Conservation (phyloP, 257 asterid genomes). For the Cinchona pubescens region DNA sequence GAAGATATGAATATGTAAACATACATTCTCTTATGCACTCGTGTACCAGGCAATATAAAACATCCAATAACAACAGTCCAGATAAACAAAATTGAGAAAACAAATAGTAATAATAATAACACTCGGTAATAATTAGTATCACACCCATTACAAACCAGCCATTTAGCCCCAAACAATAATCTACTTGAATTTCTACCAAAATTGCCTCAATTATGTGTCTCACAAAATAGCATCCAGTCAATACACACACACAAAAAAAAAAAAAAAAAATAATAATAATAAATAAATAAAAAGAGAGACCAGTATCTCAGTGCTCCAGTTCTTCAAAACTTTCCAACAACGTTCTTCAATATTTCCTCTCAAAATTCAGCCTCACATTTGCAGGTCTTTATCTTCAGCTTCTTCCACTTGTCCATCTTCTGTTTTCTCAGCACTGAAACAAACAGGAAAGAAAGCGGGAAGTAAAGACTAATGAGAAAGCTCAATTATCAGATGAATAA, state of each 20-base stretch:
- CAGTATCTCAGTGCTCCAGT: conserved; percentile 9
- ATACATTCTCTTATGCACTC: neutral
- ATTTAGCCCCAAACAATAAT: conserved; percentile 3
- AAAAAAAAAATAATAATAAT: neutral
- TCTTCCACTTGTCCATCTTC: conserved; percentile 30
- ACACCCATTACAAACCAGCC: conserved; percentile 8
- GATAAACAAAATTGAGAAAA: conserved; percentile 1
- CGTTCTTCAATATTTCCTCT: neutral
- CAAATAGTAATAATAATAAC: neutral
- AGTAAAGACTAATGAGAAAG: neutral
- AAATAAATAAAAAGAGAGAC: neutral
- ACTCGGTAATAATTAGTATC: conserved; percentile 9
- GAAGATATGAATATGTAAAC: neutral
- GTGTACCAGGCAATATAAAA: neutral
- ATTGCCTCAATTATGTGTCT: conserved; percentile 26
- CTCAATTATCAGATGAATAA: neutral
- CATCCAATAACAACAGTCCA: neutral
- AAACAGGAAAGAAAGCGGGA: neutral
- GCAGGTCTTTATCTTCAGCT: conserved; percentile 17
- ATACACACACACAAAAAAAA: neutral
- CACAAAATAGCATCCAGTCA: neutral
- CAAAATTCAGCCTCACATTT: conserved; percentile 15
- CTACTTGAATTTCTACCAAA: conserved; percentile 31
- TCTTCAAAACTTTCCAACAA: conserved; percentile 11
- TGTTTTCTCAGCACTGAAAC: conserved; percentile 27